These are phyloP conservation scores for Hymenochaete sp. DNA, from an alignment of 1,284 basidiomycete genomes.

Conservation along the genomic window DNA sequence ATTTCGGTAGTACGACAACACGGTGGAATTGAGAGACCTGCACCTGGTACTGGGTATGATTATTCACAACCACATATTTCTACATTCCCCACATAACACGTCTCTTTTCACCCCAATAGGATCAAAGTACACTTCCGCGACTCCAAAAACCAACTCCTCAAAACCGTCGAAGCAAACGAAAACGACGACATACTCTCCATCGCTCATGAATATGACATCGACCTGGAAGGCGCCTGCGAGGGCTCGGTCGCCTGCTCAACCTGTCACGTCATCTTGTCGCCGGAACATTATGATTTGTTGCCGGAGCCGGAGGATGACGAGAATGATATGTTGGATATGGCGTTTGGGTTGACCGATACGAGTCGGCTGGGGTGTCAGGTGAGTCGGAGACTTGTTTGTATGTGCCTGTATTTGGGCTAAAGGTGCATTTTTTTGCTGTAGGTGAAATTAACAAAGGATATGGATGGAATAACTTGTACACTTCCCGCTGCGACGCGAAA, in stretches of 20 bases:
- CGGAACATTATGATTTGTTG: constrained; percentile 76
- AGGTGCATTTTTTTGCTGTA: constrained; percentile 58
- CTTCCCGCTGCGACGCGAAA: constrained; percentile 92
- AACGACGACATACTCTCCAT: constrained; percentile 89
- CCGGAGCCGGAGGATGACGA: constrained; percentile 96
- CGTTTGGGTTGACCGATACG: constrained; percentile 94
- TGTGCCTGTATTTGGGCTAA: constrained; percentile 18
- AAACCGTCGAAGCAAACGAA: constrained; percentile 87
- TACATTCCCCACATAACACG: neutral
- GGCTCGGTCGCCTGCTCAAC: constrained; percentile 96
- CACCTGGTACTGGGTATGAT: constrained; percentile 57
- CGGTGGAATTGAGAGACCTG: constrained; percentile 43
- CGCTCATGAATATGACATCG: constrained; percentile 94
- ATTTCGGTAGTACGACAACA: constrained; percentile 27
- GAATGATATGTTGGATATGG: constrained; percentile 98
- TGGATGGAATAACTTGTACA: constrained; percentile 82
- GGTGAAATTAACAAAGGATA: constrained; percentile 71
- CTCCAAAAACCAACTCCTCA: constrained; percentile 74
- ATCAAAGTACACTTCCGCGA: constrained; percentile 89
- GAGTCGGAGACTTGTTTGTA: neutral
- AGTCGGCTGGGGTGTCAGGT: constrained; percentile 58
- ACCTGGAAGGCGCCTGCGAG: constrained; percentile 98
- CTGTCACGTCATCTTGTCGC: constrained; percentile 88
- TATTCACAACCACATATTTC: constrained; percentile 3
- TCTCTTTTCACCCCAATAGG: constrained; percentile 32